Conservation (phyloP, 2,329 filamentous ascomycete species). For the Paraphaeosphaeria sporulosa region DNA sequence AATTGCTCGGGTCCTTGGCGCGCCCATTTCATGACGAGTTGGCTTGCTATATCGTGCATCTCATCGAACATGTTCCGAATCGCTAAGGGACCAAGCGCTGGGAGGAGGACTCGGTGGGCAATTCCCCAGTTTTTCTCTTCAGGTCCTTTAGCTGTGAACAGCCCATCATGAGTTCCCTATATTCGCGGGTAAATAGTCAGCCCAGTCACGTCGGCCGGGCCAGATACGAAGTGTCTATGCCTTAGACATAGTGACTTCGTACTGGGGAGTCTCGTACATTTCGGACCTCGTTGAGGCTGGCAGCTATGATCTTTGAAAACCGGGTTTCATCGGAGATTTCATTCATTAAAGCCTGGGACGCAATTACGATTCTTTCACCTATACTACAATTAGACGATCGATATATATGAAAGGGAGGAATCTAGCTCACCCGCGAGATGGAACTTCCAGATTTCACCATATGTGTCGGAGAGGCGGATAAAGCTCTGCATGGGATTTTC, state of each 20-base stretch:
- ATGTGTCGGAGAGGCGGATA: slow-evolving; percentile 66
- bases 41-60: slow-evolving; percentile 65
- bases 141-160: slow-evolving; percentile 51
- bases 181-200: too few species aligned
- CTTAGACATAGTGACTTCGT: too few species aligned
- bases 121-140: slow-evolving; percentile 58
- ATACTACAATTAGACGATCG: too few species aligned
- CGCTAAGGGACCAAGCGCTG: slow-evolving; percentile 73
- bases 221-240: too few species aligned
- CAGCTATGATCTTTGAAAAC: slow-evolving; percentile 42
- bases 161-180: slow-evolving; percentile 49
- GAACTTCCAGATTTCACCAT: too few species aligned
- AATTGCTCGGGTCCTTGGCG: slow-evolving; percentile 54
- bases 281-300: slow-evolving; percentile 41
- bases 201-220: too few species aligned
- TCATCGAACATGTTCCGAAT: slow-evolving; percentile 64
- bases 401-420: too few species aligned
- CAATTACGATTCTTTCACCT: slow-evolving; percentile 42
- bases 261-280: too few species aligned
- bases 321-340: slow-evolving; percentile 51
- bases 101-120: slow-evolving; percentile 70
- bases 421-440: too few species aligned
- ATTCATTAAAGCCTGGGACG: slow-evolving; percentile 45
- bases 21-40: slow-evolving; percentile 73
- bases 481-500: slow-evolving; percentile 66